Evolutionary conservation across 352 stramenopile species (phyloP), one percentile per base, ranked within the genome.

Genomic region (Plasmopara muralis): DNA sequence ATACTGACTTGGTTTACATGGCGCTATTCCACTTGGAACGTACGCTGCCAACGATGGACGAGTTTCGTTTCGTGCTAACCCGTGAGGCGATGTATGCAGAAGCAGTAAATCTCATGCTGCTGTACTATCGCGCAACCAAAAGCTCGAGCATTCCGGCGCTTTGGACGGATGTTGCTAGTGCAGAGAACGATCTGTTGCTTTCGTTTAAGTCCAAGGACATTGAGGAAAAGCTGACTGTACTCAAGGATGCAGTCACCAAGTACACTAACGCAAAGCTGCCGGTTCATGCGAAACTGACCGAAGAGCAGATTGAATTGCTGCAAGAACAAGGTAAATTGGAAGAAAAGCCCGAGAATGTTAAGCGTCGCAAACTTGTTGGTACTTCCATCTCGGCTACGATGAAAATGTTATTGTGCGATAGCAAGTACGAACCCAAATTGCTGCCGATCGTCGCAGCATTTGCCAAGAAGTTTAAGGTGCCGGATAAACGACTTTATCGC

Each of bases 401-500:
- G 54, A 83, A 89, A 61, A 53, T 83, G 33, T 57, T 96, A 43
- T 62, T 89, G 38, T 74, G 71, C 35, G 80, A 90, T 57, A 79
- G 70, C 54, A 89, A 89, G 64, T 87, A 87, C 60, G 78, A 93
- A 40, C 79, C 79, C 0, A 90, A 93, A 57, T 70, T 96, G 48
- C 50, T 84, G 25, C 69, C 66, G 12, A 20, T 92, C 7, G 82
- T 78, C 7, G 74, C 76, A 0, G 50, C 74, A 5, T 83, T 91
- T 51, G 73, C 81, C 33, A 95, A 95, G 54, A 92, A 88, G 55
- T 95, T 95, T 60, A 93, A 94, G 35, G 80, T 97, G 6, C 80
- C 87, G 0, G 87, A 96, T 51, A 96, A 97, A 67, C 81, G 83
- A 7, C 87, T 94, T 43, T 97, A 92, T 60, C 81, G 87, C 53